phyloP scores from a whole-genome alignment of 2,329 filamentous ascomycete genomes.

The Ophiocordyceps polyrhachis-furcata region DNA sequence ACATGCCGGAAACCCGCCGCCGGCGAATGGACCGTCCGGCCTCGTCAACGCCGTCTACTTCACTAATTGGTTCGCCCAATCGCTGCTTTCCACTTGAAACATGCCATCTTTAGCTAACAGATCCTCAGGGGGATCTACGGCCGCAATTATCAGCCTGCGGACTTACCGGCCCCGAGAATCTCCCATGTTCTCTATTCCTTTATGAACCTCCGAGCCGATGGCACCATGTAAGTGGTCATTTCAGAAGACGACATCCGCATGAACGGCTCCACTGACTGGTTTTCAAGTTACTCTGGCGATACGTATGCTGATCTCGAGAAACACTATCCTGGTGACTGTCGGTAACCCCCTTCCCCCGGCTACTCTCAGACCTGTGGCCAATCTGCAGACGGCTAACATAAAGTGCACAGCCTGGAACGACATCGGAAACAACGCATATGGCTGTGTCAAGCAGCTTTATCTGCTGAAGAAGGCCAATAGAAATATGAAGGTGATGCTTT shows the following conservation, averaged over 20 bases:
- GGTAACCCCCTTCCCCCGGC: conserved; percentile 4
- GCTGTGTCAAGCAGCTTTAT: conserved; percentile 63
- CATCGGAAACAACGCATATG: conserved; percentile 54
- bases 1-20: conserved; percentile 4
- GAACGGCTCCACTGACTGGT: background rate
- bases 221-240: conserved; percentile 41
- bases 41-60: conserved; percentile 25
- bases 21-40: conserved; percentile 3
- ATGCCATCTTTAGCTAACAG: background rate
- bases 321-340: conserved; percentile 50
- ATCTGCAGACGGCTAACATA: background rate
- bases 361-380: background rate
- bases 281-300: conserved; percentile 40
- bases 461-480: conserved; percentile 61
- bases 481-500: conserved; percentile 58
- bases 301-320: conserved; percentile 53
- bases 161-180: conserved; percentile 49
- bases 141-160: conserved; percentile 51
- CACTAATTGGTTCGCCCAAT: conserved; percentile 24
- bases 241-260: no score
- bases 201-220: conserved; percentile 52
- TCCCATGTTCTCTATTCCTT: conserved; percentile 72
- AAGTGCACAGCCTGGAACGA: conserved; percentile 34
- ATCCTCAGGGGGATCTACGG: conserved; percentile 48
- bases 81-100: background rate